A percentile compares a stretch with the other conserved stretches of the same genome.
Evolutionary conservation across 495 filamentous ascomycete species (phyloP).

Genomic region (Lophiostoma macrostomum): DNA sequence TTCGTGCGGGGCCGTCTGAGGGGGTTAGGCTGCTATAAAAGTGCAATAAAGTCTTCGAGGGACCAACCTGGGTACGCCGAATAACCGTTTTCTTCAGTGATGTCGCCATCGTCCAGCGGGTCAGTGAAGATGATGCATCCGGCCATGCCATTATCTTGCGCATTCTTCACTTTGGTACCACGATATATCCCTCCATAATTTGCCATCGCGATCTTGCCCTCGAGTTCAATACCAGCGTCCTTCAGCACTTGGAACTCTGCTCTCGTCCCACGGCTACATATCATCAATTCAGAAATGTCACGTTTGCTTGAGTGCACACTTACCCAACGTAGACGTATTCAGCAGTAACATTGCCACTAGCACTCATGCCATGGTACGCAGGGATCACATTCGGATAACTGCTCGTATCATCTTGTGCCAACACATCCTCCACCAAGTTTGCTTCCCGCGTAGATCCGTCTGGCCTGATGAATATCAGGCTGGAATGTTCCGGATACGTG

Average conservation of each 20-base stretch:
- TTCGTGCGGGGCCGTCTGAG: constrained; percentile 36
- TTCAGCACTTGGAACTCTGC: constrained; percentile 36
- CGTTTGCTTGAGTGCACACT: too few species aligned
- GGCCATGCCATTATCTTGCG: constrained; percentile 37
- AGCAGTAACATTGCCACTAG: constrained; percentile 33
- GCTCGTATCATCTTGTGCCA: constrained; percentile 36
- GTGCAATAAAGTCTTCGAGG: not conserved
- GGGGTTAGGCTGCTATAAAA: not conserved
- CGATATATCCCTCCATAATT: constrained; percentile 38
- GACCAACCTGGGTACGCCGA: constrained; percentile 32
- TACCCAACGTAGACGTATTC: constrained; percentile 38
- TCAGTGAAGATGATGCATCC: constrained; percentile 39
- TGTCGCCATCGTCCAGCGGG: constrained; percentile 35
- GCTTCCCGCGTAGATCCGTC: constrained; percentile 21
- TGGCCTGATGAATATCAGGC: constrained; percentile 12
- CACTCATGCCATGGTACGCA: constrained; percentile 37
- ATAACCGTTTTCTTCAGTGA: constrained; percentile 38
- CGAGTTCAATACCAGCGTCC: constrained; percentile 33
- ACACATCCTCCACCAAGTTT: constrained; percentile 33
- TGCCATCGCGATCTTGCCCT: constrained; percentile 40
- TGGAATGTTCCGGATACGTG: constrained; percentile 24
- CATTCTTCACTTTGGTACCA: constrained; percentile 38
- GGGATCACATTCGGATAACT: constrained; percentile 33
- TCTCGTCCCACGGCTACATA: constrained; percentile 23
- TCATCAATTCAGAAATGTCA: too few species aligned